phyloP scores from a whole-genome alignment of 2,329 filamentous ascomycete species.

The Graphiopsis chlorocephala region DNA sequence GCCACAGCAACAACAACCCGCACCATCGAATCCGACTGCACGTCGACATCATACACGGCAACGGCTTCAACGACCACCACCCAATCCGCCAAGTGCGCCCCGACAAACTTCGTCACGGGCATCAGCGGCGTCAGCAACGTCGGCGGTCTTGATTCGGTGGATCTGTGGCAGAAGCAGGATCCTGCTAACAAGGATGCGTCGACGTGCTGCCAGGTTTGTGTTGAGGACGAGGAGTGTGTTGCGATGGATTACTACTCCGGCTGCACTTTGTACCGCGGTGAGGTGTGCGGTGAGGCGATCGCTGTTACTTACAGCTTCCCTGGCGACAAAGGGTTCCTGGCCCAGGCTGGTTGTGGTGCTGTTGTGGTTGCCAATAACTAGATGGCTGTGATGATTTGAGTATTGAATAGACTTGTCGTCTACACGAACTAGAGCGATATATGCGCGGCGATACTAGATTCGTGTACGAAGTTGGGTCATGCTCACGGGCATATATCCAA shows the following conservation, averaged over 20 bases:
- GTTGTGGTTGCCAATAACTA: neutral
- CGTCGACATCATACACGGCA: neutral
- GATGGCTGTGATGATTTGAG: neutral
- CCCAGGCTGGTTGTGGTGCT: neutral
- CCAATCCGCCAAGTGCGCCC: neutral
- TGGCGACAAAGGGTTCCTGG: neutral
- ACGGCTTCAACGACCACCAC: neutral
- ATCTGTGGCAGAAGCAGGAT: neutral
- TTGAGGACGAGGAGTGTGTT: neutral
- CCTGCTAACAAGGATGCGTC: slow-evolving; percentile 2
- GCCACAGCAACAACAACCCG: neutral
- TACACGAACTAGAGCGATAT: neutral
- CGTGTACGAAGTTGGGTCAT: neutral
- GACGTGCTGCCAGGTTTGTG: neutral
- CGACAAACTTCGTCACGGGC: neutral
- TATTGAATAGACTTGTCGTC: neutral
- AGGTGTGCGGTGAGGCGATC: neutral
- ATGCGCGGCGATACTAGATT: no score
- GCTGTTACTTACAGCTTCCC: neutral
- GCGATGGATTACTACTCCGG: neutral
- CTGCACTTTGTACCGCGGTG: neutral
- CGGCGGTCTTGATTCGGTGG: neutral
- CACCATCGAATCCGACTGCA: neutral
- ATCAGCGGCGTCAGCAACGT: neutral
- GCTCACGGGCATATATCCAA: neutral